phyloP scores from a whole-genome alignment of 2,329 filamentous ascomycete species.

The Zasmidium citrigriseum region DNA sequence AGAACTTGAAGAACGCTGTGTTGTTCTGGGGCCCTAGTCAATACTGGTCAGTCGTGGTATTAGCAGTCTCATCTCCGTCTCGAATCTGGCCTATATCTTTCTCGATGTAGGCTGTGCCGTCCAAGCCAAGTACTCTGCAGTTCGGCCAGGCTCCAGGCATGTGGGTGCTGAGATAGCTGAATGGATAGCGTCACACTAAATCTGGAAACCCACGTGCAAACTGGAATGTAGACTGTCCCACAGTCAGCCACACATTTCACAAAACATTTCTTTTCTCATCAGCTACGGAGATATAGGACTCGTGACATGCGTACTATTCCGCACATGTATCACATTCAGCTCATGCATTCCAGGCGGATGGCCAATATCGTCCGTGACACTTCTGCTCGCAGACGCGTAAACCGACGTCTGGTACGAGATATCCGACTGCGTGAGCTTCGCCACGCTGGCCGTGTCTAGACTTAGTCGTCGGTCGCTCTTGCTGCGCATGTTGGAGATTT shows the following conservation, averaged over 20 bases:
- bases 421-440: slow-evolving; percentile 1
- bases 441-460: slow-evolving; percentile 4
- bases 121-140: neutral
- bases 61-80: neutral
- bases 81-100: neutral
- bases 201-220: neutral
- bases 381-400: neutral
- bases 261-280: neutral
- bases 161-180: no score
- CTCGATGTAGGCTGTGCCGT: neutral
- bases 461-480: neutral
- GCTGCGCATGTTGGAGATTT: neutral
- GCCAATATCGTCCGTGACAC: slow-evolving; percentile 6
- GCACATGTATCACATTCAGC: slow-evolving; percentile 3
- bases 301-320: neutral
- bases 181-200: no score
- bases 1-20: no score
- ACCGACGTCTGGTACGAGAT: slow-evolving; percentile 1
- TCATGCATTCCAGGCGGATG: neutral
- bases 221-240: neutral
- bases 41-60: no score
- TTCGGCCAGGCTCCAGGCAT: no score
- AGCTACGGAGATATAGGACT: slow-evolving; percentile 2
- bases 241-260: neutral
- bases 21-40: no score